A percentile compares a stretch with the other conserved stretches of the same genome.
These are phyloP conservation scores for Euphorbia pulcherrima DNA, from an alignment of 345 rosid species.

Conservation along the genomic window DNA sequence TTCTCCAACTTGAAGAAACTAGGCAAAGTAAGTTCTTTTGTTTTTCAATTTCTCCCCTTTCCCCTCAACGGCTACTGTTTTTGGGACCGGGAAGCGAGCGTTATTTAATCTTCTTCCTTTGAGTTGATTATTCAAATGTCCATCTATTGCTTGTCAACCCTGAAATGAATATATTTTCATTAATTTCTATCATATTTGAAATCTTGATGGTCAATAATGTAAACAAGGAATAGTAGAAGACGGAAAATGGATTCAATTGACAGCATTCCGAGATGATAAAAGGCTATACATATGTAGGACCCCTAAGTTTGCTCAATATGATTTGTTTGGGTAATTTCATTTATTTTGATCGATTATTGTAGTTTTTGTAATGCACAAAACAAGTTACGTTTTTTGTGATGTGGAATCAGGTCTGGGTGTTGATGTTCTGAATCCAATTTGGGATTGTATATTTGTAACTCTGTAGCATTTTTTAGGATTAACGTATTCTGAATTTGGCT, in stretches of 20 bases:
- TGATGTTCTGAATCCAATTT: background rate
- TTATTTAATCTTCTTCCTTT: background rate
- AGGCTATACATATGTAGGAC: background rate
- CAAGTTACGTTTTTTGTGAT: background rate
- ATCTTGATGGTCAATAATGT: background rate
- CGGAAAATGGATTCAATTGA: background rate
- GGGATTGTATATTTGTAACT: background rate
- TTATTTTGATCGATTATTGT: background rate
- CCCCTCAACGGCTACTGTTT: background rate
- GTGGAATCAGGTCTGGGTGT: background rate
- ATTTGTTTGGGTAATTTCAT: background rate
- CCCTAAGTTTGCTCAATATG: background rate
- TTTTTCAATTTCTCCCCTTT: background rate
- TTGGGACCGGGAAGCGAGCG: background rate
- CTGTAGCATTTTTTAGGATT: background rate
- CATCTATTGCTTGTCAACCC: background rate
- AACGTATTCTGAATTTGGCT: background rate
- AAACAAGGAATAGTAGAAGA: background rate
- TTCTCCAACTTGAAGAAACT: slow-evolving; percentile 54
- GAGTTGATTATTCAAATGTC: background rate
- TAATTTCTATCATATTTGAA: background rate
- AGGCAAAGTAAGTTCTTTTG: slow-evolving; percentile 51
- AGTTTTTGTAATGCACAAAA: background rate
- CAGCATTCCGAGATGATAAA: background rate
- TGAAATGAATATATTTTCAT: background rate